Percentiles rank a stretch among this genome's conserved stretches.
phyloP scores from a whole-genome alignment of 306 rosid species.

The Fagus crenata region DNA sequence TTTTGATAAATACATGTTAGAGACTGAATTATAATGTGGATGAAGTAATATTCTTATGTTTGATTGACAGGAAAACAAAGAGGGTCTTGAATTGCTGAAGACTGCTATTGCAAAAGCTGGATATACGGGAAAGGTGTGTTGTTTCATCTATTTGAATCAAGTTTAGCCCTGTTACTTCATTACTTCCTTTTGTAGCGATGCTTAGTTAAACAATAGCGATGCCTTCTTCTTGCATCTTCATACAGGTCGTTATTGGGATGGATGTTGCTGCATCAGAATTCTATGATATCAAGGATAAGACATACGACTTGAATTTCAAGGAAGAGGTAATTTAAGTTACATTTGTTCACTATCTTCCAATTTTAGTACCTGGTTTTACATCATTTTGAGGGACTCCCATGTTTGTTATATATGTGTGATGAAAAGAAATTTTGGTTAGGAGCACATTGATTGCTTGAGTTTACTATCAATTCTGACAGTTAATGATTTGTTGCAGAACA shows the following conservation, averaged over 20 bases:
- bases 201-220: background rate
- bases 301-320: constrained; percentile 92
- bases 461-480: background rate
- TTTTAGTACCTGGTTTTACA: background rate
- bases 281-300: constrained; percentile 63
- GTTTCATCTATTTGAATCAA: background rate
- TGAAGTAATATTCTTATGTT: background rate
- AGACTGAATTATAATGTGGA: background rate
- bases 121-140: constrained; percentile 82
- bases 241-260: constrained; percentile 97
- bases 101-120: constrained; percentile 97
- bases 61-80: constrained; percentile 80
- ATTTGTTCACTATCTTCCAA: too few species aligned
- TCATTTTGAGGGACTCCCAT: background rate
- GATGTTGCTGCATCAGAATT: constrained; percentile 99
- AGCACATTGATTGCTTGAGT: background rate
- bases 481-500: constrained; percentile 51
- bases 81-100: constrained; percentile 95
- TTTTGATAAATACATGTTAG: background rate
- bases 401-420: background rate
- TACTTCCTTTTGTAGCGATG: background rate
- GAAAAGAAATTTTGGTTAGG: background rate
- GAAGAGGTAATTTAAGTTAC: constrained; percentile 57
- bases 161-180: background rate
- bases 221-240: background rate